phyloP scores from a whole-genome alignment of 495 filamentous ascomycete genomes.

The Neurospora sublineolata region DNA sequence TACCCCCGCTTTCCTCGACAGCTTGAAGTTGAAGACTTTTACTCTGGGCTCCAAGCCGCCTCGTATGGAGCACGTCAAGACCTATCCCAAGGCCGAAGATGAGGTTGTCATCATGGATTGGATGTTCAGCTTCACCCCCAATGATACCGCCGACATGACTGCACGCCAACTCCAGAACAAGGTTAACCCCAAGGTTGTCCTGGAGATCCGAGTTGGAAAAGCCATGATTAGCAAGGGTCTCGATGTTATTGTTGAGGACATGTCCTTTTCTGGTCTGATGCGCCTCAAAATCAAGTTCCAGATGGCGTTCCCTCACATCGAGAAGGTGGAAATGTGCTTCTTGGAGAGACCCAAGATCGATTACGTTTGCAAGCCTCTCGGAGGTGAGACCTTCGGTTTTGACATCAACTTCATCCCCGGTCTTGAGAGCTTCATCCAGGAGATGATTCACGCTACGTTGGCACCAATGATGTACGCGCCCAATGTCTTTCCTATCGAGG shows the following conservation, averaged over 20 bases:
- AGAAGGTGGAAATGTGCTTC: constrained; percentile 86
- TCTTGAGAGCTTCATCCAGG: constrained; percentile 83
- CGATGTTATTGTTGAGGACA: constrained; percentile 95
- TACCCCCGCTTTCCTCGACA: constrained; percentile 87
- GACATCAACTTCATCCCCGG: constrained; percentile 99
- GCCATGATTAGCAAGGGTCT: constrained; percentile 91
- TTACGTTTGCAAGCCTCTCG: constrained; percentile 94
- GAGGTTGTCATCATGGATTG: constrained; percentile 98
- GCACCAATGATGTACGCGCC: constrained; percentile 95
- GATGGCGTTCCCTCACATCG: constrained; percentile 88
- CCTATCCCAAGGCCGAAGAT: constrained; percentile 90
- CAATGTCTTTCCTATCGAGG: constrained; percentile 95
- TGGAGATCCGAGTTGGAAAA: constrained; percentile 88
- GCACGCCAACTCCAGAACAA: constrained; percentile 82
- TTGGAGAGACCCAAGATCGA: constrained; percentile 63
- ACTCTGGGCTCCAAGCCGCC: constrained; percentile 90
- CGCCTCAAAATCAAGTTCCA: constrained; percentile 95
- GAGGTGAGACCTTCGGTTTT: constrained; percentile 89
- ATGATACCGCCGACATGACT: constrained; percentile 86
- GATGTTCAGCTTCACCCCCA: constrained; percentile 98
- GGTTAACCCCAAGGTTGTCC: constrained; percentile 89
- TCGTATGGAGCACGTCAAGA: constrained; percentile 92
- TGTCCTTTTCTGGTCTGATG: constrained; percentile 90
- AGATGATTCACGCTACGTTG: constrained; percentile 86
- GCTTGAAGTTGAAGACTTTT: constrained; percentile 81